These are phyloP conservation scores for Leavenworthia alabamica DNA, from an alignment of 345 rosid genomes.

Conservation along the genomic window DNA sequence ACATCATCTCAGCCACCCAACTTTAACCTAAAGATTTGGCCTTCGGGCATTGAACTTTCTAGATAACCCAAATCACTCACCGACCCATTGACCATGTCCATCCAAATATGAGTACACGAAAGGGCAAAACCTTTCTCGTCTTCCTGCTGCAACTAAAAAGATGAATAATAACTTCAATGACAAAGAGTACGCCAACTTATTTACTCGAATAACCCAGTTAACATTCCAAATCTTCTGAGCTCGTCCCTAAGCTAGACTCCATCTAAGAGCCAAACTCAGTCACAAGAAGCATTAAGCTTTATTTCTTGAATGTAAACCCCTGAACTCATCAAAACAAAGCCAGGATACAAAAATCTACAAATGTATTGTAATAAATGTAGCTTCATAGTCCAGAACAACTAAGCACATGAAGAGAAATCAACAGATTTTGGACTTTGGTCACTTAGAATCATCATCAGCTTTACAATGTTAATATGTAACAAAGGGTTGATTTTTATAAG, in stretches of 20 bases:
- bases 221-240: neutral
- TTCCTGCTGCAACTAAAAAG: neutral
- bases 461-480: conserved; percentile 30
- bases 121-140: conserved; percentile 13
- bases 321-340: neutral
- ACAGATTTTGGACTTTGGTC: neutral
- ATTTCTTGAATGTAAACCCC: neutral
- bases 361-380: conserved; percentile 4
- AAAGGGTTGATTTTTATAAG: conserved; percentile 25
- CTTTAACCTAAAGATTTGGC: conserved; percentile 25
- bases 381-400: conserved; percentile 11
- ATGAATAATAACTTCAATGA: neutral
- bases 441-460: conserved; percentile 20
- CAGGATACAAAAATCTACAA: conserved; percentile 3
- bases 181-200: conserved; percentile 2
- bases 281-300: neutral
- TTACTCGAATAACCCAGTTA: neutral
- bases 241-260: neutral
- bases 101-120: conserved; percentile 1
- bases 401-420: conserved; percentile 6
- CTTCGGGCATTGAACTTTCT: conserved; percentile 3
- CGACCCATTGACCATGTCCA: neutral
- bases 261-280: neutral
- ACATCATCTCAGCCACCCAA: conserved; percentile 27
- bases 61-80: conserved; percentile 5